Base-by-base conservation (phyloP, 2,329 filamentous ascomycete species). In the Talaromyces marneffei region DNA sequence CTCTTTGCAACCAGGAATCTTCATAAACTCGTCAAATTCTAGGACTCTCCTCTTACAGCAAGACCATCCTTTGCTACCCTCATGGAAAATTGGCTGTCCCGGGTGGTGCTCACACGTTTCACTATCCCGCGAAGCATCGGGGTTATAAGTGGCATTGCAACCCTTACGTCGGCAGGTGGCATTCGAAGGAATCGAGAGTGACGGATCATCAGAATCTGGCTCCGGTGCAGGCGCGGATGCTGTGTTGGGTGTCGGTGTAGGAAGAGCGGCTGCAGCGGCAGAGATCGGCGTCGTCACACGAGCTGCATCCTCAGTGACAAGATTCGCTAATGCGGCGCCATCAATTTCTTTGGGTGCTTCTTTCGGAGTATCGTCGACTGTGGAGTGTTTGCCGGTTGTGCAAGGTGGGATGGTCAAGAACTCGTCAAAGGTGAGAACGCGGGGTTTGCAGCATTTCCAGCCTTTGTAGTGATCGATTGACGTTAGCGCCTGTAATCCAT, bases 371-470 rank as follows among this genome's bases (percentile, higher is more conserved):
- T 87, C 85, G 66, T 97, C 93, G 64, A 94, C 89, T 12, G 91
- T 92, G 62, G 90, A 94, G 80, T 99, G 94, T 70, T 88, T 92
- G 71, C 94, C 94, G 12, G 87, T 90, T 27, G 94, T 96, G 82
- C 94, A 99, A 39, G 94, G 93, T 55, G 90, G 82, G 69, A 99
- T 97, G 63, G 82, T 77, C 76, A 99, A 90, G 82, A 99, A 99
- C 79, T 99, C 94, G 78, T 99, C 94, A 74, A 99, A 99, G 63
- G 92, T 97, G 69, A 99, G 82, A 69, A 97, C 92, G 71, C 94
- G 89, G 61, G 92, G 89, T 79, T 97, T 97, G 85, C 94, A 99
- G 82, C 94, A 99, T 80, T 96, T 95, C 93, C 94, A 97, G 72
- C 94, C 93, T 97, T 61, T 62, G 62, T 55, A 63, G 39, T 54